Evolutionary conservation across 768 basidiomycete species (phyloP).

Genomic region (Suillus hirtellus): DNA sequence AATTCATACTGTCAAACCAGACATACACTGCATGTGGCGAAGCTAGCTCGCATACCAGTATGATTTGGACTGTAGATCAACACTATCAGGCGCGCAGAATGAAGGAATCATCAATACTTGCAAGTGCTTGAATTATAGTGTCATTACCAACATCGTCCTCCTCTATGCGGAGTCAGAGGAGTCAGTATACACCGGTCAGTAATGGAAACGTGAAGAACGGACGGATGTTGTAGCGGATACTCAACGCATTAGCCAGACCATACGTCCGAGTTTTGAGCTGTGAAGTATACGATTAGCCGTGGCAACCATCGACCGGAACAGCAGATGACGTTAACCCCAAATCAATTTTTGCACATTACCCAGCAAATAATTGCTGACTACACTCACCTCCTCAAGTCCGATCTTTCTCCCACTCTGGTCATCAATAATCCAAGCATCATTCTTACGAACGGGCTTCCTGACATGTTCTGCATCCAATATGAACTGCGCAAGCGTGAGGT

Average conservation of each 20-base stretch:
- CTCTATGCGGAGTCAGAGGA: conserved; percentile 24
- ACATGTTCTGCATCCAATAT: conserved; percentile 37
- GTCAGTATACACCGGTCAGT: background rate
- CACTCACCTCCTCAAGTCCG: conserved; percentile 38
- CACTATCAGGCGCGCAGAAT: conserved; percentile 39
- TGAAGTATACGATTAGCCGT: background rate
- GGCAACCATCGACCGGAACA: background rate
- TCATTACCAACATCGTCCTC: conserved; percentile 42
- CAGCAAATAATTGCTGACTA: background rate
- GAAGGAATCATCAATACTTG: background rate
- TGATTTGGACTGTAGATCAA: conserved; percentile 69
- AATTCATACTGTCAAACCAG: background rate
- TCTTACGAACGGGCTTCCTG: conserved; percentile 25
- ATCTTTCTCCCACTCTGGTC: conserved; percentile 38
- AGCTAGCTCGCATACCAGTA: conserved; percentile 42
- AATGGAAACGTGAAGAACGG: conserved; percentile 13
- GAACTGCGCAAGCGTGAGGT: conserved; percentile 40
- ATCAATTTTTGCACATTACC: background rate
- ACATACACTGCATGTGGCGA: background rate
- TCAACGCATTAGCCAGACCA: conserved; percentile 42
- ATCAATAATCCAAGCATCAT: conserved; percentile 43
- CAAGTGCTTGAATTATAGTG: background rate
- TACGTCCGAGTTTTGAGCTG: conserved; percentile 38
- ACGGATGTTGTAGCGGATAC: conserved; percentile 36
- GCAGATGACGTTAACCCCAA: background rate